Evolutionary conservation across 805 yeast species (phyloP), one percentile per base, ranked within the genome.

Genomic region (Zygotorulaspora chibaensis): DNA sequence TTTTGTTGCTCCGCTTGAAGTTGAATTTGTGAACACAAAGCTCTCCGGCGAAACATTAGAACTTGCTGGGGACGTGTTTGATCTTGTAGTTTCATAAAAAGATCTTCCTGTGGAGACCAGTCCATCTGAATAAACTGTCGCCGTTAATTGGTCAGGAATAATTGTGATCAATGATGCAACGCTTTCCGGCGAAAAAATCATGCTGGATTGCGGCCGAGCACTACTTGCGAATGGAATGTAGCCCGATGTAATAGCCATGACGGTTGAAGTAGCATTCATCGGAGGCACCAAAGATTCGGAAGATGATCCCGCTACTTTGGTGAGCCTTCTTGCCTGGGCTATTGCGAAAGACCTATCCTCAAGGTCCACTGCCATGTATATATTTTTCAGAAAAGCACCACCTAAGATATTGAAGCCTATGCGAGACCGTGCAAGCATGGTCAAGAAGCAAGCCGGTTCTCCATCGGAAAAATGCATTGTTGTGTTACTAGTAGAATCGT

Each of bases 281-380:
- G 41, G 26, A 12, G 48, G 44, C 6, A 35, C 25, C 38, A 40
- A 25, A 28, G 15, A 35, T 18, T 51, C 11, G 3, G 45, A 13
- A n/a, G 42, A 26, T 6, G 48, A 27, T 11, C 35, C 27, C 3
- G 35, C 35, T 31, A 40, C 37, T 39, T 38, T 50, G 36, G n/a
- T 25, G 8, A 33, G 34, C 25, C 42, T 48, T 44, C 69, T 68
- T 2, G 82, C 70, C 38, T 73, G 73, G 1, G 80, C 86, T 40
- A 84, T 40, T 0, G 84, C 93, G 23, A 84, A 58, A 17, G 67
- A 66, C 20, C 69, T 61, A 15, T 77, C 77, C 12, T 74, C 87
- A 50, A 78, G 71, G 61, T 84, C 88, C 31, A 82, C 81, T 0
- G 83, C 90, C 31, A 84, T 47, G 57, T 77, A 83, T 7, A 74